phyloP scores from a whole-genome alignment of 352 stramenopile species.

The Thraustotheca clavata region DNA sequence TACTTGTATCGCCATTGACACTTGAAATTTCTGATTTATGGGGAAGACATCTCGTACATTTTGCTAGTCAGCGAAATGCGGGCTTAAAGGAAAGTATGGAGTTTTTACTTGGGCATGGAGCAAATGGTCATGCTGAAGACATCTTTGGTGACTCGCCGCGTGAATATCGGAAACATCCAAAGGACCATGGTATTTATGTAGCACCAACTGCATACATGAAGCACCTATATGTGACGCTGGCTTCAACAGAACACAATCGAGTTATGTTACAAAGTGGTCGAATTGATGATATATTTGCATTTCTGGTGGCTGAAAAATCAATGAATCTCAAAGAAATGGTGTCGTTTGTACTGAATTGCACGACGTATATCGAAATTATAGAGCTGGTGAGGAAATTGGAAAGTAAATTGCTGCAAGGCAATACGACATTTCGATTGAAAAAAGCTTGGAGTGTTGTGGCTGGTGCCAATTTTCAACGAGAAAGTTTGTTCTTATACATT shows the following conservation, averaged over 20 bases:
- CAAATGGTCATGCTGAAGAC: slow-evolving; percentile 29
- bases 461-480: slow-evolving; percentile 5
- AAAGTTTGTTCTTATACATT: not conserved
- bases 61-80: slow-evolving; percentile 22
- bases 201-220: slow-evolving; percentile 28
- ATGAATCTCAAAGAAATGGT: slow-evolving; percentile 6
- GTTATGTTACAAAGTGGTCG: slow-evolving; percentile 9
- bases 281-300: slow-evolving; percentile 16
- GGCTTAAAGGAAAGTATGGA: slow-evolving; percentile 27
- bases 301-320: slow-evolving; percentile 17
- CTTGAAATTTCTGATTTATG: slow-evolving; percentile 37
- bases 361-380: slow-evolving; percentile 12
- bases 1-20: not conserved
- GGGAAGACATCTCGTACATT: slow-evolving; percentile 45
- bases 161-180: slow-evolving; percentile 37
- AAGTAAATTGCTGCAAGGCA: not conserved
- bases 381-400: slow-evolving; percentile 4
- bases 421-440: slow-evolving; percentile 3
- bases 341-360: slow-evolving; percentile 15
- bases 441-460: slow-evolving; percentile 18
- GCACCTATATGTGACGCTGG: slow-evolving; percentile 21
- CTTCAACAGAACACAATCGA: slow-evolving; percentile 16
- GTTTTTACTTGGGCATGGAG: slow-evolving; percentile 22
- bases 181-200: slow-evolving; percentile 24
- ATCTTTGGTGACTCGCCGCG: slow-evolving; percentile 54